phyloP scores from a whole-genome alignment of 441 rosid species.

The Capsella rubella region DNA sequence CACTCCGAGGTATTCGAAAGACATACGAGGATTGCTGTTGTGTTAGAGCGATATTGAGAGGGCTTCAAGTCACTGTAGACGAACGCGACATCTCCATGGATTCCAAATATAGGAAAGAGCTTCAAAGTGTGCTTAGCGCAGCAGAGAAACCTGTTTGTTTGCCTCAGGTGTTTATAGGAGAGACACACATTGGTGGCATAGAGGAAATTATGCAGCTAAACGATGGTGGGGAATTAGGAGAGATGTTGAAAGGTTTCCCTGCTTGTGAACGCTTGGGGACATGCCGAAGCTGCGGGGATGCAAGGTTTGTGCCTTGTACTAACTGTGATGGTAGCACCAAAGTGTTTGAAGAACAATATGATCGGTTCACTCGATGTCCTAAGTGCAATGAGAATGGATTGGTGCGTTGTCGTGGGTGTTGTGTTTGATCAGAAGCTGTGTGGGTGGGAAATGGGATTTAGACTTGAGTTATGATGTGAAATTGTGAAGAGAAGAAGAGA shows the following conservation, averaged over 20 bases:
- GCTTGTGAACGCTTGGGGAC: conserved; percentile 50
- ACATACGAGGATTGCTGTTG: conserved; percentile 85
- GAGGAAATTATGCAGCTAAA: conserved; percentile 84
- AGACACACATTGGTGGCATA: conserved; percentile 73
- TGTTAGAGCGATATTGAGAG: conserved; percentile 76
- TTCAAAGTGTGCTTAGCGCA: conserved; percentile 53
- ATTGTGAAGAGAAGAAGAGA: conserved; percentile 31
- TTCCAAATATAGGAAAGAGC: conserved; percentile 67
- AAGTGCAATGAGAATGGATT: conserved; percentile 90
- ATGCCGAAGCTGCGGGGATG: conserved; percentile 82
- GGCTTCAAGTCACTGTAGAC: conserved; percentile 68
- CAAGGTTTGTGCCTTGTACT: conserved; percentile 77
- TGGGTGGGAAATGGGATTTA: conserved; percentile 13
- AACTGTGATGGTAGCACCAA: conserved; percentile 85
- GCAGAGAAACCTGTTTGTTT: conserved; percentile 56
- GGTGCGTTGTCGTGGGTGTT: conserved; percentile 78
- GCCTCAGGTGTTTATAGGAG: conserved; percentile 81
- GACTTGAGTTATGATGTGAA: conserved; percentile 28
- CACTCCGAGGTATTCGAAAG: conserved; percentile 83
- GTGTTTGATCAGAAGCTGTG: conserved; percentile 38
- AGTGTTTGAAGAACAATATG: conserved; percentile 66
- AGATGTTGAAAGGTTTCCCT: conserved; percentile 67
- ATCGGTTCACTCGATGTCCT: conserved; percentile 64
- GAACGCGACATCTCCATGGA: conserved; percentile 95
- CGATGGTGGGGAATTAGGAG: conserved; percentile 74